These are phyloP conservation scores for Cutaneotrichosporon cutaneum DNA, from an alignment of 1,284 basidiomycete species.

Conservation along the genomic window DNA sequence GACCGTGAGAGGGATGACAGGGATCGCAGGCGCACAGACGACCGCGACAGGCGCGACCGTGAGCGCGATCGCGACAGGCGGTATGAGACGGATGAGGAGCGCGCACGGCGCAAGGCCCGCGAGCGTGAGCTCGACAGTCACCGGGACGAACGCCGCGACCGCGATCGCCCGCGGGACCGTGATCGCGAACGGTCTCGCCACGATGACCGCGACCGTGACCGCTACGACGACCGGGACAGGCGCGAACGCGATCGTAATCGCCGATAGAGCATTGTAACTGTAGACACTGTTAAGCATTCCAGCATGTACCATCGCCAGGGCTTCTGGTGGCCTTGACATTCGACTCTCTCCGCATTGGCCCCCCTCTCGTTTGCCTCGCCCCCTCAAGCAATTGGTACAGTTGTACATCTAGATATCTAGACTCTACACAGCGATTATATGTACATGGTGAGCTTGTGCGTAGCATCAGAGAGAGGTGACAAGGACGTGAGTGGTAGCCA, in stretches of 20 bases:
- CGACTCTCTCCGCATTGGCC: no score
- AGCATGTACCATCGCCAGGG: neutral
- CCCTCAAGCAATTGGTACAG: no score
- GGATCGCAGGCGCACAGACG: constrained; percentile 7
- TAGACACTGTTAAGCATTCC: neutral
- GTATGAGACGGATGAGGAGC: constrained; percentile 40
- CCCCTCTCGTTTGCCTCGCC: no score
- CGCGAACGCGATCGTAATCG: constrained; percentile 10
- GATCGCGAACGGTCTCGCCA: constrained; percentile 17
- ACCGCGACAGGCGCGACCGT: constrained; percentile 21
- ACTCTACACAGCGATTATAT: neutral
- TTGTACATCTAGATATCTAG: neutral
- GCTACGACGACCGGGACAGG: constrained; percentile 13
- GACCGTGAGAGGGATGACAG: constrained; percentile 15
- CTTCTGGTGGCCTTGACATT: no score
- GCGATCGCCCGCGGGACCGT: constrained; percentile 22
- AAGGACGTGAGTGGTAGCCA: no score
- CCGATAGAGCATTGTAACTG: constrained; percentile 8
- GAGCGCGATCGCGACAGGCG: constrained; percentile 24
- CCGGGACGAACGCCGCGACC: constrained; percentile 17
- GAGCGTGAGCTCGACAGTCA: constrained; percentile 32
- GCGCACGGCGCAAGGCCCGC: constrained; percentile 36
- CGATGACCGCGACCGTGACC: constrained; percentile 25
- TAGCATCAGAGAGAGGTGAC: no score
- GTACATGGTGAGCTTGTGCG: neutral